Evolutionary conservation across 352 stramenopile species (phyloP).

Genomic region (Globisporangium rhizosaccharum): DNA sequence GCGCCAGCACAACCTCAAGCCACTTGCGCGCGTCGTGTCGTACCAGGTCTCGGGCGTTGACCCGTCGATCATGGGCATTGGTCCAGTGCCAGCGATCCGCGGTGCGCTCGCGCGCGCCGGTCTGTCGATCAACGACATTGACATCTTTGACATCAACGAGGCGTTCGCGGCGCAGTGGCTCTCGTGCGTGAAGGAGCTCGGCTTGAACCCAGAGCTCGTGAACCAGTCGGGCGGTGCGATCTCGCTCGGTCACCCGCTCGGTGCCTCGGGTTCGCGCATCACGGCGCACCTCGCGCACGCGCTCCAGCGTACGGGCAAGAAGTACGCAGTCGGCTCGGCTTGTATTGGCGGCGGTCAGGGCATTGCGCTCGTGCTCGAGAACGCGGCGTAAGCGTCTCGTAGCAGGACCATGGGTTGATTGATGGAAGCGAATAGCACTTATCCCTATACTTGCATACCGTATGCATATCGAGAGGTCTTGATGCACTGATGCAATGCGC

Average conservation of each 20-base stretch:
- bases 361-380: constrained; percentile 96
- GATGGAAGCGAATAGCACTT: neutral
- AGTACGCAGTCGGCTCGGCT: constrained; percentile 93
- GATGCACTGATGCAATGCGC: too few relatives aligned
- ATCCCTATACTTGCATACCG: neutral
- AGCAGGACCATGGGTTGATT: neutral
- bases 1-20: constrained; percentile 90
- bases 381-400: constrained; percentile 42
- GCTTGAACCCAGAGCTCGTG: constrained; percentile 89
- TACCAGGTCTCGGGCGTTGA: constrained; percentile 94
- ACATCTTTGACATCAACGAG: constrained; percentile 99
- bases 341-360: constrained; percentile 98
- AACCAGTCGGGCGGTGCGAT: constrained; percentile 96
- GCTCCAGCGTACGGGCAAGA: constrained; percentile 82
- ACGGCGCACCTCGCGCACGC: constrained; percentile 88
- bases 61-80: constrained; percentile 97
- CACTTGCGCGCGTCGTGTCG: constrained; percentile 90
- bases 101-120: constrained; percentile 87
- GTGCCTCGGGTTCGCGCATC: constrained; percentile 91
- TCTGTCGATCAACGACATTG: constrained; percentile 91
- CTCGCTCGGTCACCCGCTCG: constrained; percentile 95
- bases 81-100: constrained; percentile 93
- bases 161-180: constrained; percentile 97
- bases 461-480: neutral
- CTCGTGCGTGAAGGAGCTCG: constrained; percentile 95